Base-by-base conservation (phyloP, 768 basidiomycete species). In the Pilatotrama ljubarskyi region DNA sequence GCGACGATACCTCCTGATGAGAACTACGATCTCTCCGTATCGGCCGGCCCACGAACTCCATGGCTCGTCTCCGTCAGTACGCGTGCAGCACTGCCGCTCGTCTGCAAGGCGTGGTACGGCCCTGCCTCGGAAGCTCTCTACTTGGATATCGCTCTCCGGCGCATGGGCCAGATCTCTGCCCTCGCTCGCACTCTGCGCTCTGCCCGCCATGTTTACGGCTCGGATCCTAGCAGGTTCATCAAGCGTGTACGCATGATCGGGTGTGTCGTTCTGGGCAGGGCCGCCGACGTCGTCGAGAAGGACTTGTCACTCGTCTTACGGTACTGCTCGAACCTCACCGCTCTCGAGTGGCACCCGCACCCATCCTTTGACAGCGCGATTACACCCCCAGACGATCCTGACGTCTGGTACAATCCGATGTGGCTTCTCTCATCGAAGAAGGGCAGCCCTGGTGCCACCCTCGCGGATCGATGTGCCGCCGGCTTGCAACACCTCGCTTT, bases 121-220 rank as follows among this genome's bases (percentile, higher is more conserved):
- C 38, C 48, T 14, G 56, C 48, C 2, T 41, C 40, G 14, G 25
- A 58, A 15, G 17, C 41, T 6, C 56, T 58, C 26, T 58, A 41
- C 26, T 6, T 7, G 14, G 26, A 50, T 13, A 50, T 51, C 29
- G 48, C 42, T 13, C 29, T 58, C 2, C 29, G 47, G 4, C 40
- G 56, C 11, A 50, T 58, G 56, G 48, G 56, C n/a, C 38, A 58
- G 22, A 42, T 50, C 47, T n/a, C 10, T 13, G 47, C 48, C 9
- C 48, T 58, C 2, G 56, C 48, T 0, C 48, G 29, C 41, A 51
- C 48, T 0, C 38, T 58, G 3, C 44, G 55, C 8, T 35, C 52
- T 11, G 40, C 26, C 7, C 41, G 52, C 10, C 3, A 35, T 10
- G 20, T 17, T 1, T 54, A 43, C 14, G 40, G 17, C n/a, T 13